phyloP scores from a whole-genome alignment of 768 basidiomycete species.

The Lactifluus hygrophoroides region DNA sequence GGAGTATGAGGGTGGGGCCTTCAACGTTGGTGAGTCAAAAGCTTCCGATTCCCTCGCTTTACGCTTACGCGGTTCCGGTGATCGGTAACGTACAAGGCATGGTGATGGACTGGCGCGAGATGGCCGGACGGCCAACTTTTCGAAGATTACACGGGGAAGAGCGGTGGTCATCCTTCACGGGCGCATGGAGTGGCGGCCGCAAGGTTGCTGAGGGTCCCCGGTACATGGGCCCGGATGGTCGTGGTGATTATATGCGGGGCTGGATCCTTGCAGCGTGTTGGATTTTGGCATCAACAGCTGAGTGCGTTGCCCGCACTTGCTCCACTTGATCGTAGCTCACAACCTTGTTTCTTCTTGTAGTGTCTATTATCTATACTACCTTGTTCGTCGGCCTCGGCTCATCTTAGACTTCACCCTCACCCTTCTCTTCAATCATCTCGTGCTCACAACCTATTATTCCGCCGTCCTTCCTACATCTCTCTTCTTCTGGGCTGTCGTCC shows the following conservation, averaged over 20 bases:
- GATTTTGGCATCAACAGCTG: constrained; percentile 71
- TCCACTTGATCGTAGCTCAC: constrained; percentile 9
- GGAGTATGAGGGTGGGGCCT: constrained; percentile 66
- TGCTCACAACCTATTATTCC: constrained; percentile 90
- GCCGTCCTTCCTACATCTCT: constrained; percentile 75
- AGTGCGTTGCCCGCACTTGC: constrained; percentile 49
- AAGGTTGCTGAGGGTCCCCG: constrained; percentile 55
- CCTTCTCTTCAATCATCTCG: constrained; percentile 82
- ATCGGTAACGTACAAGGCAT: constrained; percentile 44
- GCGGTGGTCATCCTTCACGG: constrained; percentile 56
- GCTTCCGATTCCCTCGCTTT: not conserved
- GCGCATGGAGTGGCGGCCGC: constrained; percentile 77
- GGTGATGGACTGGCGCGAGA: constrained; percentile 97
- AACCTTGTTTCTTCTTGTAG: constrained; percentile 28
- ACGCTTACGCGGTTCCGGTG: constrained; percentile 1
- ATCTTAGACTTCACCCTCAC: constrained; percentile 94
- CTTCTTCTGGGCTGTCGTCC: constrained; percentile 86
- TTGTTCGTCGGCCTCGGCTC: constrained; percentile 86
- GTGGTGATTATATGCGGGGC: constrained; percentile 69
- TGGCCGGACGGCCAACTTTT: constrained; percentile 79
- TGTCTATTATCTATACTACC: constrained; percentile 74
- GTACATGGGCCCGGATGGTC: constrained; percentile 53
- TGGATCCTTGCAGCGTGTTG: constrained; percentile 90
- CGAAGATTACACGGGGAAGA: constrained; percentile 54
- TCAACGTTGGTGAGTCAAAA: constrained; percentile 60